Evolutionary conservation across 2,329 filamentous ascomycete genomes (phyloP).

Genomic region (Diaporthe batatas): DNA sequence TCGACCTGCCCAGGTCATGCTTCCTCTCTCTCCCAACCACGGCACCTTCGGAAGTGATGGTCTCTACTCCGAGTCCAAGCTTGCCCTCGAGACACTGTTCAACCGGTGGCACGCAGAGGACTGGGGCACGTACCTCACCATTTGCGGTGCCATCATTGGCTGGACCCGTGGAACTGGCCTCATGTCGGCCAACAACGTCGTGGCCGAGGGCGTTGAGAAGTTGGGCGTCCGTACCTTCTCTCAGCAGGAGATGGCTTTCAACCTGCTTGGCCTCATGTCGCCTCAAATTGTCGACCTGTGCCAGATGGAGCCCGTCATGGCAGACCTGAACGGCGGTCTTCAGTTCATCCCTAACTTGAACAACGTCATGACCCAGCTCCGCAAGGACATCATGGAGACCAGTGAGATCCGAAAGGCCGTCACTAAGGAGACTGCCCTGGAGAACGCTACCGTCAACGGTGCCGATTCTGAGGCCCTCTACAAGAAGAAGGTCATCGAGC

Average conservation of each 20-base stretch:
- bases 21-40: conserved; percentile 97
- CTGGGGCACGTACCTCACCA: conserved; percentile 97
- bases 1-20: conserved; percentile 93
- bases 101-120: conserved; percentile 98
- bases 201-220: conserved; percentile 95
- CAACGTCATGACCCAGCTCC: conserved; percentile 90
- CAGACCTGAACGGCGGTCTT: conserved; percentile 95
- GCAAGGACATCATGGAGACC: conserved; percentile 94
- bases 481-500: conserved; percentile 93
- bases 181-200: conserved; percentile 98
- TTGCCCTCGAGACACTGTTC: conserved; percentile 96
- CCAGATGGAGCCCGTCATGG: conserved; percentile 95
- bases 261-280: conserved; percentile 95
- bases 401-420: conserved; percentile 94
- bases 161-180: conserved; percentile 99
- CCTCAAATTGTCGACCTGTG: conserved; percentile 94
- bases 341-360: conserved; percentile 98
- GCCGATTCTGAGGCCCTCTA: conserved; percentile 92
- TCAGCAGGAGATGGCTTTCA: conserved; percentile 99
- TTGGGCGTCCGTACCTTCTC: conserved; percentile 98
- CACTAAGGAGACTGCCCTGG: conserved; percentile 93
- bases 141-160: conserved; percentile 97
- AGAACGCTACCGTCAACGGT: conserved; percentile 97
- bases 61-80: conserved; percentile 98
- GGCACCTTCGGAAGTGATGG: conserved; percentile 98